These are phyloP conservation scores for Ajuga reptans DNA, from an alignment of 305 asterid genomes.

Conservation along the genomic window DNA sequence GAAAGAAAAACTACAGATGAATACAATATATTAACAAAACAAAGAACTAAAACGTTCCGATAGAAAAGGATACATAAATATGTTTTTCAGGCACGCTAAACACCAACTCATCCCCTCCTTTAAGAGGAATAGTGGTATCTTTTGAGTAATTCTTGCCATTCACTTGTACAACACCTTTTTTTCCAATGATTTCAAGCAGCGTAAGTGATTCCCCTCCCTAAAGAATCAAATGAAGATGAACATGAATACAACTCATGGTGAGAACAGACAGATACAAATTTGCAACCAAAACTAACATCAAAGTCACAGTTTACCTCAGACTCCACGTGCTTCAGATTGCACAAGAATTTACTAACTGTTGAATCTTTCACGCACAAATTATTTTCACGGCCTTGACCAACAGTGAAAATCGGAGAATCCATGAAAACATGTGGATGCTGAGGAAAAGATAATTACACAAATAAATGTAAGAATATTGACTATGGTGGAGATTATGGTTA, in stretches of 20 bases:
- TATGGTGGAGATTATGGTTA: background rate
- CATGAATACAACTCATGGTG: slow-evolving; percentile 3
- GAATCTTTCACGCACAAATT: slow-evolving; percentile 70
- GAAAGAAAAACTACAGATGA: background rate
- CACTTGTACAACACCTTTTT: slow-evolving; percentile 73
- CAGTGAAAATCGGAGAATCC: slow-evolving; percentile 48
- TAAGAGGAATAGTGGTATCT: slow-evolving; percentile 59
- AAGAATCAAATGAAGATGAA: slow-evolving; percentile 21
- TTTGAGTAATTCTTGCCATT: slow-evolving; percentile 64
- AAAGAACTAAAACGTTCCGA: slow-evolving; percentile 13
- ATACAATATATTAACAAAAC: slow-evolving; percentile 4
- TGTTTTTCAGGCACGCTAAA: slow-evolving; percentile 60
- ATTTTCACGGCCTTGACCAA: slow-evolving; percentile 77
- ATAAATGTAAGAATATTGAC: background rate
- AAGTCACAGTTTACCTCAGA: slow-evolving; percentile 46
- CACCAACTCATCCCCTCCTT: slow-evolving; percentile 82
- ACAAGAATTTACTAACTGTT: slow-evolving; percentile 58
- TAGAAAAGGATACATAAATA: slow-evolving; percentile 82
- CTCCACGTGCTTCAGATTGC: slow-evolving; percentile 63
- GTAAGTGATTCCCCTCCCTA: slow-evolving; percentile 61
- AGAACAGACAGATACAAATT: background rate
- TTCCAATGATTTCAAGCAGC: slow-evolving; percentile 72
- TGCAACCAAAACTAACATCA: slow-evolving; percentile 17
- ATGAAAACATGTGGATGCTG: slow-evolving; percentile 76
- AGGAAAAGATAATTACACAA: slow-evolving; percentile 10